Percentiles rank a stretch among this genome's conserved stretches.
phyloP scores from a whole-genome alignment of 768 basidiomycete species.

The Phaeotremella skinneri region DNA sequence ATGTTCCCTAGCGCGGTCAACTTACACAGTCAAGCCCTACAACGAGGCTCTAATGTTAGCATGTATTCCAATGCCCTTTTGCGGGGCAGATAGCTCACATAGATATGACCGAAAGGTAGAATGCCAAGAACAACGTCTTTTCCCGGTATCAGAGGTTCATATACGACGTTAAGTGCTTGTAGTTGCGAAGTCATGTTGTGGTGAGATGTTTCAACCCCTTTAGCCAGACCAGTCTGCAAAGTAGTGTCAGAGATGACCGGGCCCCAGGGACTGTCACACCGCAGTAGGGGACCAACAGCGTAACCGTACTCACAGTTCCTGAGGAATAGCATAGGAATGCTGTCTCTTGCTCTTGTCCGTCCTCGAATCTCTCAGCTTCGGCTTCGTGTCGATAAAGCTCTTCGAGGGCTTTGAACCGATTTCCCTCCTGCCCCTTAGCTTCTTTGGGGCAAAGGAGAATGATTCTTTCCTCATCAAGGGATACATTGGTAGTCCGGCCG shows the following conservation, averaged over 20 bases:
- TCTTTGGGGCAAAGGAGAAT: slow-evolving; percentile 57
- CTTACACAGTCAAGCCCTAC: slow-evolving; percentile 16
- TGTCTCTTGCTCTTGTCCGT: slow-evolving; percentile 33
- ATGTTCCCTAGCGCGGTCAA: not conserved
- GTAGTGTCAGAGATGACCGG: not conserved
- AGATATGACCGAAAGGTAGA: slow-evolving; percentile 62
- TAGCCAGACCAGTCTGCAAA: slow-evolving; percentile 41
- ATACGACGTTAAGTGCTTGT: slow-evolving; percentile 57
- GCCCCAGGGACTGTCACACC: no score
- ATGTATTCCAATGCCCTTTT: no score
- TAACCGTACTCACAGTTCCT: slow-evolving; percentile 44
- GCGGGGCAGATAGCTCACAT: no score
- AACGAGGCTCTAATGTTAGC: not conserved
- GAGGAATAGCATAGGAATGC: slow-evolving; percentile 50
- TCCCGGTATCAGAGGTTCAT: slow-evolving; percentile 54
- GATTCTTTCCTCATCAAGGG: slow-evolving; percentile 57
- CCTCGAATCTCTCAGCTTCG: slow-evolving; percentile 8
- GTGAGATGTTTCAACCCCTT: slow-evolving; percentile 53
- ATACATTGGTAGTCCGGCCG: slow-evolving; percentile 43
- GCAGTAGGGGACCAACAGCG: not conserved
- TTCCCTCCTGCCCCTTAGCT: slow-evolving; percentile 37
- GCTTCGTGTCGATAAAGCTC: slow-evolving; percentile 23
- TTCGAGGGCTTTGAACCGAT: slow-evolving; percentile 23
- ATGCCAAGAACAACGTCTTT: slow-evolving; percentile 63
- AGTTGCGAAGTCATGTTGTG: slow-evolving; percentile 65